Evolutionary conservation across 306 rosid species (phyloP), one percentile per base, ranked within the genome.

Genomic region (Crotalaria pallida): DNA sequence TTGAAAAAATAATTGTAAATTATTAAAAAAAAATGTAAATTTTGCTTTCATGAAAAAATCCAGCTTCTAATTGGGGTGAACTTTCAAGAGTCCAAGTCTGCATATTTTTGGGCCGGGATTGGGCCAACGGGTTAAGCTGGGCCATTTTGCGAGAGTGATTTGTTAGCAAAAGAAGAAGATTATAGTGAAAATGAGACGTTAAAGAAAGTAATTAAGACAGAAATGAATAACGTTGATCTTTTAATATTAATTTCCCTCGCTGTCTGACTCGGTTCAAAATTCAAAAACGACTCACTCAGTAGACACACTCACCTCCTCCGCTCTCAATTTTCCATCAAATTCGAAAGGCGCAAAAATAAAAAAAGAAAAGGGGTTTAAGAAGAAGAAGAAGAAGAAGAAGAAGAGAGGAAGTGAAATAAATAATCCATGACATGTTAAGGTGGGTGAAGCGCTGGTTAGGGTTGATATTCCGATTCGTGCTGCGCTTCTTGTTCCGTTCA

Each of bases 401-500:
- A n/a, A n/a, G n/a, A n/a, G n/a, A n/a, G n/a, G n/a, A n/a, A n/a
- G n/a, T n/a, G n/a, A n/a, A n/a, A n/a, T n/a, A n/a, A n/a, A n/a
- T n/a, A n/a, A n/a, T n/a, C 89, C 76, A 79, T 88, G 98, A 74
- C 77, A 87, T 88, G 96, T 83, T 56, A 72, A 11, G 36, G 27
- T 78, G 53, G 73, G 38, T 78, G 79, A 77, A 60, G 12, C 84
- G 88, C 33, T 71, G 87, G 21, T 66, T 87, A 49, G 81, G 87
- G 72, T 76, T 76, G 36, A 45, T 72, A 33, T 77, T 81, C 53
- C 58, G 88, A 58, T 87, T 85, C 38, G 62, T 82, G 16, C 53
- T 87, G 21, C 83, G 91, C n/a, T 82, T 89, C 61, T 79, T 95
- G 52, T 80, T 79, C 82, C 83, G 85, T 67, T 83, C 92, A 26